Conservation (phyloP, 2,329 filamentous ascomycete genomes). For the Incumbomyces delicatus region DNA sequence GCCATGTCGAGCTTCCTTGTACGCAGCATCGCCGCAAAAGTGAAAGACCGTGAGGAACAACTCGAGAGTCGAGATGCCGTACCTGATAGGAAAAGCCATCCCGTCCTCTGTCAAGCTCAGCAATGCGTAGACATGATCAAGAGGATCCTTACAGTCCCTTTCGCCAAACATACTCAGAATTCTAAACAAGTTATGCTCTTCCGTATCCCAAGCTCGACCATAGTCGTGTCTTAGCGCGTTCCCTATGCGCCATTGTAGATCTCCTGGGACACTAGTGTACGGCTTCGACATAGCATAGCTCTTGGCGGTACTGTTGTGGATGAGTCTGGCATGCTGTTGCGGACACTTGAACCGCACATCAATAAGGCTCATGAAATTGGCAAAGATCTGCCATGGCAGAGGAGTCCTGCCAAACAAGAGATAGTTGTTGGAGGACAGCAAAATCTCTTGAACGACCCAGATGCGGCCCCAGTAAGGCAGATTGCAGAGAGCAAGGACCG, state of each 20-base stretch:
- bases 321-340: neutral
- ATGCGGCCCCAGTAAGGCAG: conserved; percentile 6
- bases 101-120: neutral
- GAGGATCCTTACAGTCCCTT: conserved; percentile 2
- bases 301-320: conserved; percentile 1
- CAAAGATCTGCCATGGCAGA: conserved; percentile 5
- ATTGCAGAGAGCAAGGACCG: neutral
- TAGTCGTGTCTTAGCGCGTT: neutral
- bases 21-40: conserved; percentile 1
- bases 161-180: conserved; percentile 7
- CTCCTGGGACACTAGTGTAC: neutral
- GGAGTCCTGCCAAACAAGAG: neutral
- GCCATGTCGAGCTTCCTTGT: neutral
- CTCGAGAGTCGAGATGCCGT: neutral
- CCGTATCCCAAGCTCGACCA: conserved; percentile 1
- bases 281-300: conserved; percentile 2
- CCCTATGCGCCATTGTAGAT: conserved; percentile 1
- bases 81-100: neutral
- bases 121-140: conserved; percentile 5
- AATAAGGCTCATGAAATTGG: conserved; percentile 5
- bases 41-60: conserved; percentile 3
- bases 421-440: conserved; percentile 6
- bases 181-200: conserved; percentile 5
- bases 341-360: conserved; percentile 3
- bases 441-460: conserved; percentile 9